Base-by-base conservation (phyloP, 805 yeast genomes). In the Candida hungchunana region DNA sequence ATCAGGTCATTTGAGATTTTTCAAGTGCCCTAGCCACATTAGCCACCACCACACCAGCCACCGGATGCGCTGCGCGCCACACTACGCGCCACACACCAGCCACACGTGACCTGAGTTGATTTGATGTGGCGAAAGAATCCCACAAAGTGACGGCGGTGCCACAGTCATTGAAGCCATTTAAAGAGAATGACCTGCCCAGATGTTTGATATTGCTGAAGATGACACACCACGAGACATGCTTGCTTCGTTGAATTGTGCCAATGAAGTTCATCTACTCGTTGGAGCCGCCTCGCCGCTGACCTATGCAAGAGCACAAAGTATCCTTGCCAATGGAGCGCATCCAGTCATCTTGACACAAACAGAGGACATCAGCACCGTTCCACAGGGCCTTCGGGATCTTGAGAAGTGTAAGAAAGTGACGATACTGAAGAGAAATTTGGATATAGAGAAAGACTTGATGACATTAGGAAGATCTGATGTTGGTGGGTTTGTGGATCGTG, bases 401-500 rank as follows among this genome's bases (percentile, higher is more conserved):
- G 49, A 55, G 4, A 50, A 55, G 4, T 47, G 51, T 9, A 53
- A 58, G 8, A 46, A 55, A 7, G 51, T 69, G 7, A 36, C 37
- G 17, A 40, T 62, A 15, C 34, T 67, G 2, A 42, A 57, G 11
- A 55, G 67, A 34, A 37, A 44, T 2, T 73, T 73, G 40, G 55
- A 62, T 13, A 20, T 61, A 0, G 44, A 47, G 2, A 39, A 47
- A 2, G 82, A 77, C 49, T 60, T 87, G 25, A 60, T 66, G 2
- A 59, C 67, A 0, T 51, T 72, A 23, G 96, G 96, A 4, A 67
- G 95, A 34, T 49, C 55, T 0, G 73, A 73, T 18, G 87, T 82
- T 4, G 79, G 73, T 31, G 53, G 60, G 19, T 65, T 85, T 3
- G 86, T 86, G 5, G 97, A 89, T 56, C 65, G 77, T 39, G 89